phyloP scores from a whole-genome alignment of 2,329 filamentous ascomycete species.

The Paraconiothyrium sp. region DNA sequence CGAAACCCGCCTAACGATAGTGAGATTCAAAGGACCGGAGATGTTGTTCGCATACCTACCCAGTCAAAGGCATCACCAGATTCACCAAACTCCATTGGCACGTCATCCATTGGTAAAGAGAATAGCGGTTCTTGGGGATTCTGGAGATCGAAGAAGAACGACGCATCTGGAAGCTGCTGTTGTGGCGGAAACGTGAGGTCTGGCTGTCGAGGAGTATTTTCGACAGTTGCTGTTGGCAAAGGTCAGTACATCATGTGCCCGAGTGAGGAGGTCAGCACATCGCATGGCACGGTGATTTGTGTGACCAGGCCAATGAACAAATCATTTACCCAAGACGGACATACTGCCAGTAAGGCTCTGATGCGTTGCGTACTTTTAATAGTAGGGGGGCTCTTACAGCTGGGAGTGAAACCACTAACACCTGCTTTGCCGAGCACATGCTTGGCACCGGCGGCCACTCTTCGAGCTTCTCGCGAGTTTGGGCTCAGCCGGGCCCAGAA shows the following conservation, averaged over 20 bases:
- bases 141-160: constrained; percentile 30
- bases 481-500: constrained; percentile 38
- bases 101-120: constrained; percentile 29
- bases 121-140: constrained; percentile 1
- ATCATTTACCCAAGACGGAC: too few relatives aligned
- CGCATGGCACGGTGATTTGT: too few relatives aligned
- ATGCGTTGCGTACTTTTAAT: not conserved
- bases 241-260: not conserved
- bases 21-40: not conserved
- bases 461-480: constrained; percentile 43
- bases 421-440: constrained; percentile 38
- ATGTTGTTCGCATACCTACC: constrained; percentile 25
- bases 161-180: not conserved
- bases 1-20: constrained; percentile 23
- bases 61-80: constrained; percentile 36
- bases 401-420: constrained; percentile 5
- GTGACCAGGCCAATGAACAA: too few relatives aligned
- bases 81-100: constrained; percentile 37
- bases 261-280: not conserved
- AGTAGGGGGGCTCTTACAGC: constrained; percentile 3
- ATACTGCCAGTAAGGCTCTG: not conserved
- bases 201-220: constrained; percentile 3
- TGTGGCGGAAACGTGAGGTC: not conserved
- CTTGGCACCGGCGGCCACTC: constrained; percentile 39
- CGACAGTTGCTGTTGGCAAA: not conserved